Evolutionary conservation across 345 rosid species (phyloP), one percentile per base, ranked within the genome.

Genomic region (Gossypium arboreum): DNA sequence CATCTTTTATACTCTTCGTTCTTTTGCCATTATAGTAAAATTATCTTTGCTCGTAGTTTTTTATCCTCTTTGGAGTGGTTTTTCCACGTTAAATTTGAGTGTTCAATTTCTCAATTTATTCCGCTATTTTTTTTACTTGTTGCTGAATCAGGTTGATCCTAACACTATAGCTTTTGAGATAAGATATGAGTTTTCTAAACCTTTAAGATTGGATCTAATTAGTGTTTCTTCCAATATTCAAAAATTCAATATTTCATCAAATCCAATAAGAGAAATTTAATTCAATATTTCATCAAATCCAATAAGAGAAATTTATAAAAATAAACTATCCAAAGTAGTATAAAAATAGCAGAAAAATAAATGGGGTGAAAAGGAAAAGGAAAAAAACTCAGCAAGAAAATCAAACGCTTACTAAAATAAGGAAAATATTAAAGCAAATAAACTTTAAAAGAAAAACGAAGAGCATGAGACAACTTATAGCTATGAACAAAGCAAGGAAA

Each of bases 381-480:
- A 2, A 59, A 59, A 43, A 12, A 45, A 2, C 39, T 16, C 34
- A 72, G 41, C 24, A 73, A 45, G 6, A 48, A 47, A 47, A 60
- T 9, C 16, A 20, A 20, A 9, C 4, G 3, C 12, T 12, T 24
- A 24, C 0, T 45, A n/a, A 8, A 18, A 54, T 12, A 44, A 8
- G 56, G 45, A 55, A 20, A 64, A 12, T 45, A 56, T 41, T 25
- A 45, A 75, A 75, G 52, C 43, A 11, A 13, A 24, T 18, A 39
- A 39, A 44, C 7, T 20, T 25, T 25, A 25, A 25, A 25, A 25
- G 27, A 20, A n/a, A 43, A 66, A 22, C 2, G 39, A 48, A 41
- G 51, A 50, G 50, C 60, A 34, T 18, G 59, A 29, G 43, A 18
- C 24, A 16, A 56, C 78, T 75, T 56, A 75, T 65, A 43, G 43